Percentiles rank a stretch among this genome's conserved stretches.
These are phyloP conservation scores for Physocladia obscura DNA, from an alignment of 192 early-diverging fungal genomes.

Conservation along the genomic window DNA sequence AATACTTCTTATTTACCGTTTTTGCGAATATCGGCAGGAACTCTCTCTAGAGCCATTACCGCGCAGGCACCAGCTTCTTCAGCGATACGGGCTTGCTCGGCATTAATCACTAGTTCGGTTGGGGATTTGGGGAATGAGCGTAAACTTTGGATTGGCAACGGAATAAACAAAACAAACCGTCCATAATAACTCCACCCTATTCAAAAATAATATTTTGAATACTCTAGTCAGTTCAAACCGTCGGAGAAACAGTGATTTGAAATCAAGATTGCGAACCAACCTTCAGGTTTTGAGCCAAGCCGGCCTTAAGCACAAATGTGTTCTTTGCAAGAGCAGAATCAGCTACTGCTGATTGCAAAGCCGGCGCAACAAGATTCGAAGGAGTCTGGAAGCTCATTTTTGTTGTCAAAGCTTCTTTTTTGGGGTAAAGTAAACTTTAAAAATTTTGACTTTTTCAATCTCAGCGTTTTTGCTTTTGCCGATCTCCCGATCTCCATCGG, in stretches of 20 bases:
- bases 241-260: background rate
- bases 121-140: no score
- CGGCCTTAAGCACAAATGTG: slow-evolving; percentile 87
- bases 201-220: no score
- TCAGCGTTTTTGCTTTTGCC: background rate
- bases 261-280: slow-evolving; percentile 40
- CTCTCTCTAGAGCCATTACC: slow-evolving; percentile 96
- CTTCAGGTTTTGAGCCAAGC: slow-evolving; percentile 97
- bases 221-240: background rate
- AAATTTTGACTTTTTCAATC: no score
- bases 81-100: slow-evolving; percentile 95
- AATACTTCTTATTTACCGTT: slow-evolving; percentile 59
- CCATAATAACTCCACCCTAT: slow-evolving; percentile 98
- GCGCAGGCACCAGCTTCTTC: slow-evolving; percentile 95
- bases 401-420: background rate
- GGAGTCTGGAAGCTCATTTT: slow-evolving; percentile 56
- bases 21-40: slow-evolving; percentile 97
- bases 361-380: slow-evolving; percentile 59
- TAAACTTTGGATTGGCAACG: no score
- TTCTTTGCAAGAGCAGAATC: slow-evolving; percentile 12
- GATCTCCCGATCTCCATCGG: background rate
- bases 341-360: slow-evolving; percentile 18
- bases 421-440: background rate
- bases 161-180: slow-evolving; percentile 38
- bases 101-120: slow-evolving; percentile 83